A percentile compares a stretch with the other conserved stretches of the same genome.
Conservation (phyloP, 129 eudicot species). For the Dittrichia graveolens region DNA sequence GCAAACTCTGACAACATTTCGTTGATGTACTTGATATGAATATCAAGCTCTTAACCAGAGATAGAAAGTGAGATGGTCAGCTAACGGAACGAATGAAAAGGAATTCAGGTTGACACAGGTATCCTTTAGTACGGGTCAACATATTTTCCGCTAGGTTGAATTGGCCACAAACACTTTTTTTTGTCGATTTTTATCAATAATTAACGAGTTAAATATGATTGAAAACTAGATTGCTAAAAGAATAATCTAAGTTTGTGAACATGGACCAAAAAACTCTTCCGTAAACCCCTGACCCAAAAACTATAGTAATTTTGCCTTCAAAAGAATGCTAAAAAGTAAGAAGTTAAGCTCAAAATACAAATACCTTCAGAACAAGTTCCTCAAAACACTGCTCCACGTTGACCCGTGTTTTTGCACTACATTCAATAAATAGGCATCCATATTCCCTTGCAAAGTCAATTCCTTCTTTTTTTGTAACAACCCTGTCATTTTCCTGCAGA, state of each 20-base stretch:
- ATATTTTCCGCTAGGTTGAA: neutral
- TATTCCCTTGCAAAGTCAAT: constrained; percentile 90
- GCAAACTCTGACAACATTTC: neutral
- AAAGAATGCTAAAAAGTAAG: constrained; percentile 5
- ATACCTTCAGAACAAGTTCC: constrained; percentile 91
- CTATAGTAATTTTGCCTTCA: no score
- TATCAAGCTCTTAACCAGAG: neutral
- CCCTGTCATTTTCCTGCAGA: constrained; percentile 77
- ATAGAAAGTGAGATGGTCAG: neutral
- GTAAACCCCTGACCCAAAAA: no score
- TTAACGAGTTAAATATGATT: no score
- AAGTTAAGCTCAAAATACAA: neutral
- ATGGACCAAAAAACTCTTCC: no score
- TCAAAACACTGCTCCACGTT: constrained; percentile 94
- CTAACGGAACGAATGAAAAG: neutral
- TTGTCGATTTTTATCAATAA: no score
- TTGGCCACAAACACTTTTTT: neutral
- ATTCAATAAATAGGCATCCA: constrained; percentile 89
- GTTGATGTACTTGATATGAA: neutral
- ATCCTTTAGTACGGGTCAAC: no score
- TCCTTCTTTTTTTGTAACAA: constrained; percentile 87
- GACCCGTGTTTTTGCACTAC: constrained; percentile 90
- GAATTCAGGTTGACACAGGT: neutral
- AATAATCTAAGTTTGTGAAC: no score
- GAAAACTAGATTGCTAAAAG: no score